Evolutionary conservation across 2,329 filamentous ascomycete species (phyloP), one percentile per base, ranked within the genome.

Genomic region (Hypoxylon sp.): DNA sequence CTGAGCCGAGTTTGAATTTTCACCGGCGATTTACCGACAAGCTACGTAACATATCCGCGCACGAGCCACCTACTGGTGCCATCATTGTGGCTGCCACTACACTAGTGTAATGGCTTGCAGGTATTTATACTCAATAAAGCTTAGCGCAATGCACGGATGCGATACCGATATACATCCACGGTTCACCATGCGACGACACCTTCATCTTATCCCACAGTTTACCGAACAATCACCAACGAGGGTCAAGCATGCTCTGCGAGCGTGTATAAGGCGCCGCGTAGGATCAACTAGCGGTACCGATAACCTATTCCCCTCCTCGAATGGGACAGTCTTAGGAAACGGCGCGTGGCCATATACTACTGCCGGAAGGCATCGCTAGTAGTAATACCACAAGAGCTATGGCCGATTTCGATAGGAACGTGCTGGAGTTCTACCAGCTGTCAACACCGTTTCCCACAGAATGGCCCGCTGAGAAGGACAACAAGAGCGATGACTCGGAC

Each of bases 341-440:
- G 52, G 58, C 54, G 24, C 9, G 36, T 32, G 46, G 62, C 60
- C 59, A 60, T 48, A 55, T 40, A 55, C 50, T 60, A 57, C 61
- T 48, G 54, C 57, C 44, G 28, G 44, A 51, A 50, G 54, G 64
- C 54, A 55, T 57, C 40, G 20, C 46, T 33, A 49, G 33, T 33
- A 33, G 48, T 55, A 46, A 14, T 18, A 30, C 30, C 16, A 54
- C 50, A 60, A 78, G 64, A 53, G 78, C 66, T 69, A 87, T 87
- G 90, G 85, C 88, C 68, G 92, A 96, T 74, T 87, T 89, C 73
- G 91, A 96, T 75, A 84, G 89, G 66, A 89, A 87, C 46, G 87
- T 98, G 57, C 88, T 96, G 73, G 93, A 93, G 72, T 93, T 97
- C 81, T 98, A 98, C 82, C 92, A 93, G 78, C 86, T 98, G 50